phyloP scores from a whole-genome alignment of 2,329 filamentous ascomycete genomes.

The Colletotrichum spaethianum region DNA sequence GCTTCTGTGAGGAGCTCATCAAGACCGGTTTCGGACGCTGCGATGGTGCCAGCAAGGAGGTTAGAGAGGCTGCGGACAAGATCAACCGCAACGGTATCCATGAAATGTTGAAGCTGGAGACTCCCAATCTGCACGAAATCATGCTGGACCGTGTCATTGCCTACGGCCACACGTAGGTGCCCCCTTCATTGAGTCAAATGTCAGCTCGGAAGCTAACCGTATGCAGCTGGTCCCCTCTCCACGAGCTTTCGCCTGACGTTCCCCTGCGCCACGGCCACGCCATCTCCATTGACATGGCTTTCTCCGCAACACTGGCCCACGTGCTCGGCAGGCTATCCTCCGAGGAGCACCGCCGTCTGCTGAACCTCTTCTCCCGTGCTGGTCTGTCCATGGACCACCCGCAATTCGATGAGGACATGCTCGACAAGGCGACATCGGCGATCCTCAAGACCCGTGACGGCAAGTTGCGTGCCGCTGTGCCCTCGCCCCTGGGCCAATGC shows the following conservation, averaged over 20 bases:
- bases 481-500: conserved; percentile 76
- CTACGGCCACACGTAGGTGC: conserved; percentile 76
- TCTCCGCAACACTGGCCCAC: conserved; percentile 78
- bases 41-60: conserved; percentile 68
- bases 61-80: conserved; percentile 73
- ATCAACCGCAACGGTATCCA: conserved; percentile 79
- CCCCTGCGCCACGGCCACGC: conserved; percentile 81
- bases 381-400: conserved; percentile 81
- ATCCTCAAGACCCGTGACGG: conserved; percentile 82
- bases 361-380: conserved; percentile 78
- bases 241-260: conserved; percentile 78
- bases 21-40: conserved; percentile 74
- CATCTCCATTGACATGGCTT: conserved; percentile 84
- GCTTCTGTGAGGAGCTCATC: conserved; percentile 79
- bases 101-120: conserved; percentile 82
- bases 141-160: conserved; percentile 81
- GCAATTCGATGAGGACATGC: conserved; percentile 75
- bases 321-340: conserved; percentile 72
- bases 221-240: conserved; percentile 76
- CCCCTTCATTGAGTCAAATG: conserved; percentile 30
- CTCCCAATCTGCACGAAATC: conserved; percentile 81
- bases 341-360: conserved; percentile 72
- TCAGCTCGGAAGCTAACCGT: background rate
- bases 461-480: conserved; percentile 76
- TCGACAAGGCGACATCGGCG: conserved; percentile 76